Base-by-base conservation (phyloP, 208 protist species). In the Wallacemonas sp. region DNA sequence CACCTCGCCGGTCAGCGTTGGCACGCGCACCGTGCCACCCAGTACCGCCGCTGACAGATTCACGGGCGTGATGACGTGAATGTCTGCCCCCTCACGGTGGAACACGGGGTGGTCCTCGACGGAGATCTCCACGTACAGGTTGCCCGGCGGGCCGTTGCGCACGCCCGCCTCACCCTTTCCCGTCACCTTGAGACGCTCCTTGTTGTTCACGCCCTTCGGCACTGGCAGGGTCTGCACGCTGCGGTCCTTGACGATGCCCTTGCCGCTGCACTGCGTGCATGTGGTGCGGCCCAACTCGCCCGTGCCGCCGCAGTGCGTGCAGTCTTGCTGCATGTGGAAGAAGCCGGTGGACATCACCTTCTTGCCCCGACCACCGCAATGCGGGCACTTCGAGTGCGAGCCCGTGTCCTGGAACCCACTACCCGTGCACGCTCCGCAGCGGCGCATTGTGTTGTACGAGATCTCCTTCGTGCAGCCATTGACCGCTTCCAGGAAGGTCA, bases 241-340 rank as follows among this genome's bases (percentile, higher is more conserved):
- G 72, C 87, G 84, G 57, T 94, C 89, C 76, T 95, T 95, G 19
- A 94, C 87, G 70, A 91, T 93, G 30, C 91, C 91, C 58, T 92
- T 93, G 24, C 91, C 91, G 60, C 83, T 90, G 71, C 91, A 96
- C 70, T 81, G 72, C 36, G 79, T 83, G 70, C 91, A 96, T 23
- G 87, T 86, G 5, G 80, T 81, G 21, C 84, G 80, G 34, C 85
- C 82, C 23, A 89, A 73, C 74, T 96, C 85, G 21, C 91, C 91
- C 21, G 88, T 89, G 24, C 91, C 91, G 26, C 88, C 89, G 73
- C 91, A 96, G 74, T 90, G 76, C 17, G 88, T 92, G 70, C 91
- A 96, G 73, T 93, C 87, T 68, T 96, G 87, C 72, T 96, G 87
- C 84, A 96, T 92, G 72, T 95, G 89, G 49, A 95, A 96, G 74